Conservation (phyloP, 139 green algal genomes). For the Chlorella ohadii region DNA sequence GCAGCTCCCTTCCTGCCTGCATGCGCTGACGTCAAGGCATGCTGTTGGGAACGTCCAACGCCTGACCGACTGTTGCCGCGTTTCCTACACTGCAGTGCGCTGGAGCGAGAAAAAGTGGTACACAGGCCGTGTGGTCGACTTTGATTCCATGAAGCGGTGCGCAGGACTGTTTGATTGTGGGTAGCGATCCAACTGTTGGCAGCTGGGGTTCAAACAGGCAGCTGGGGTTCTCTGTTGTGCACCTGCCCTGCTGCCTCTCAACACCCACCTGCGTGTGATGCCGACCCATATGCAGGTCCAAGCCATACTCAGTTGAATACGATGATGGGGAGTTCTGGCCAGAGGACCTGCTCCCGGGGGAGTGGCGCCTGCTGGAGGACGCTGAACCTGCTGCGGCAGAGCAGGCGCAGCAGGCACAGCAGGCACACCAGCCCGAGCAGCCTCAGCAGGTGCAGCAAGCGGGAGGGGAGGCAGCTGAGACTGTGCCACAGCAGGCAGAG, state of each 20-base stretch:
- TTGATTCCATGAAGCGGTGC: too few relatives aligned
- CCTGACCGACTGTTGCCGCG: too few relatives aligned
- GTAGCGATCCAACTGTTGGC: too few relatives aligned
- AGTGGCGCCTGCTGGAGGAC: not conserved
- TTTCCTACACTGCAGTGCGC: not conserved
- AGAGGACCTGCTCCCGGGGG: not conserved
- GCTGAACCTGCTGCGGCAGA: not conserved
- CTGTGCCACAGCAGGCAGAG: too few relatives aligned
- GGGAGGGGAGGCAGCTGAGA: too few relatives aligned
- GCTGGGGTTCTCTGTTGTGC: too few relatives aligned
- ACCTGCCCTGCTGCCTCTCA: not conserved
- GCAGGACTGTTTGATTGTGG: too few relatives aligned
- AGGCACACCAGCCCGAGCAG: not conserved
- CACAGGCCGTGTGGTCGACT: not conserved
- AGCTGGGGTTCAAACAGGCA: too few relatives aligned
- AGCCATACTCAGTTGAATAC: not conserved
- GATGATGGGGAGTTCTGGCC: not conserved
- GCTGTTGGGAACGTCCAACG: too few relatives aligned
- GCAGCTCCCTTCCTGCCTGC: too few relatives aligned
- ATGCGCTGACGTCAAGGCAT: too few relatives aligned
- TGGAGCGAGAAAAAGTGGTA: not conserved
- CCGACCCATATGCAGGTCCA: not conserved
- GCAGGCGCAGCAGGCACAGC: not conserved
- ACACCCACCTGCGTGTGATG: too few relatives aligned
- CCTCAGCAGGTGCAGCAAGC: not conserved